Percentiles rank a stretch among this genome's conserved stretches.
These are phyloP conservation scores for Stephania cephalantha DNA, from an alignment of 164 flowering plant species.

Conservation along the genomic window DNA sequence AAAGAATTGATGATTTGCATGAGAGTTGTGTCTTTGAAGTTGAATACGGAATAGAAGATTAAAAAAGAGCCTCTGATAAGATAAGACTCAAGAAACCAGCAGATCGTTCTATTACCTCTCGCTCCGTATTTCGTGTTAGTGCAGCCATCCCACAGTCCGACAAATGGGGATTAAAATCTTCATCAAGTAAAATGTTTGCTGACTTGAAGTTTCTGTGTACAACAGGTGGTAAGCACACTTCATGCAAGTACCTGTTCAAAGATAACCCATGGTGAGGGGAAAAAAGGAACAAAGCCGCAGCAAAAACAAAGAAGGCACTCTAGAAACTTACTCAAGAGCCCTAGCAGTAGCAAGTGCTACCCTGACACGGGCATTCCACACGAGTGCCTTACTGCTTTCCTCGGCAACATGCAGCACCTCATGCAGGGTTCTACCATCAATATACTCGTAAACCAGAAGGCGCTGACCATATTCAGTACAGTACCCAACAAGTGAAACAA, in stretches of 20 bases:
- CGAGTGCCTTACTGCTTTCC: constrained; percentile 53
- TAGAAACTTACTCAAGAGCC: constrained; percentile 73
- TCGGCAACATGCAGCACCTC: constrained; percentile 78
- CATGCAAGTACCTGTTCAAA: constrained; percentile 85
- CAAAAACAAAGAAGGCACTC: constrained; percentile 2
- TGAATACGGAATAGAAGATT: neutral
- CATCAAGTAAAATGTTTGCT: constrained; percentile 89
- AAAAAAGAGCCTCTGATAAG: neutral
- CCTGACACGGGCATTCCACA: constrained; percentile 86
- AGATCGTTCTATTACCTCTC: constrained; percentile 49
- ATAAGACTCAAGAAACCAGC: neutral
- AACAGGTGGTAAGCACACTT: constrained; percentile 88
- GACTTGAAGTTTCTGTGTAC: constrained; percentile 98
- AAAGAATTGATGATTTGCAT: neutral
- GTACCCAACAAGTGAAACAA: constrained; percentile 64
- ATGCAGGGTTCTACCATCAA: constrained; percentile 70
- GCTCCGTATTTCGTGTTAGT: constrained; percentile 76
- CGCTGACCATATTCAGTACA: constrained; percentile 91
- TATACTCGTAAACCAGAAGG: constrained; percentile 70
- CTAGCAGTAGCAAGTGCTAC: constrained; percentile 93
- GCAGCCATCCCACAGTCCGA: constrained; percentile 95
- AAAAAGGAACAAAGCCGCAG: neutral
- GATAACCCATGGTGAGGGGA: constrained; percentile 8
- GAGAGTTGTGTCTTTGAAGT: neutral
- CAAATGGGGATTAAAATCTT: constrained; percentile 77